These are phyloP conservation scores for Discostella pseudostelligera DNA, from an alignment of 108 stramenopile species.

Conservation along the genomic window DNA sequence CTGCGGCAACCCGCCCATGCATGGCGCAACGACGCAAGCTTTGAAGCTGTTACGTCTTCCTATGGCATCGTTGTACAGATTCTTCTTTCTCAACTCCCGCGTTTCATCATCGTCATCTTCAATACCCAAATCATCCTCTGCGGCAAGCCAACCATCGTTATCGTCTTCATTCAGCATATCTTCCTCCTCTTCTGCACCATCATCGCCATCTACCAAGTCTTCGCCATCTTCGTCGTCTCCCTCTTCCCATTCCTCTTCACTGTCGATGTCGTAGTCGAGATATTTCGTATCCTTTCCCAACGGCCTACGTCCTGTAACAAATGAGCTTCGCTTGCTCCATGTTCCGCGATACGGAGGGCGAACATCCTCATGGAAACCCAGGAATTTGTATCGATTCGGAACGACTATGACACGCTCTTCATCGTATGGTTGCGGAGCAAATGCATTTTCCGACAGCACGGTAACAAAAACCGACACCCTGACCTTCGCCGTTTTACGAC, in stretches of 20 bases:
- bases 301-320: constrained; percentile 72
- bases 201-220: constrained; percentile 64
- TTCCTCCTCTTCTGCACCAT: constrained; percentile 67
- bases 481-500: constrained; percentile 29
- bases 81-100: constrained; percentile 60
- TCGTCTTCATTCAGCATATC: constrained; percentile 51
- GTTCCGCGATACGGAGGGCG: constrained; percentile 88
- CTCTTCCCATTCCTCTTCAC: constrained; percentile 92
- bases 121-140: constrained; percentile 66
- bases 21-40: constrained; percentile 61
- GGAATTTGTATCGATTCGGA: constrained; percentile 77
- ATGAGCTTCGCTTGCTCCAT: constrained; percentile 81
- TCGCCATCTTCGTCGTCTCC: constrained; percentile 86
- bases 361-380: constrained; percentile 80
- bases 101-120: constrained; percentile 77
- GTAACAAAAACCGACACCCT: constrained; percentile 46
- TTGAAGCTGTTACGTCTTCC: constrained; percentile 22
- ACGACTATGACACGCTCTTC: constrained; percentile 65
- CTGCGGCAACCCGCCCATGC: constrained; percentile 52
- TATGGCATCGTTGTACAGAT: constrained; percentile 43
- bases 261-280: constrained; percentile 87
- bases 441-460: constrained; percentile 50
- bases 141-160: constrained; percentile 81
- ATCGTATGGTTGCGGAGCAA: constrained; percentile 66
- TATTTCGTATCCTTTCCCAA: constrained; percentile 66